Base-by-base conservation (phyloP, 352 stramenopile genomes). In the Globisporangium cylindrosporum region DNA sequence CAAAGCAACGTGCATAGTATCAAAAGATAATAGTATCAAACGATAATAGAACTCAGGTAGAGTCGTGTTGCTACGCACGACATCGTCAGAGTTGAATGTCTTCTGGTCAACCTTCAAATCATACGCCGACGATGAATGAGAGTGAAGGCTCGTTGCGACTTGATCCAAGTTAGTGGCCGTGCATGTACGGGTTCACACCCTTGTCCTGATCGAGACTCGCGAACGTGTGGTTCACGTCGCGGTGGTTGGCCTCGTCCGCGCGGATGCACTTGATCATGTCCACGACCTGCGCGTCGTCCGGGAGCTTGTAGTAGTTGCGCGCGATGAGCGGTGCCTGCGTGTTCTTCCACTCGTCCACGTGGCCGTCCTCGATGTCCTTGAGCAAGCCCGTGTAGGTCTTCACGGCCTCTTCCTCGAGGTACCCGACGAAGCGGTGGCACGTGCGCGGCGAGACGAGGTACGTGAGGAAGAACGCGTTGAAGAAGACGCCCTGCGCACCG, bases 301-400 rank as follows among this genome's bases (percentile, higher is more conserved):
- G 64, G 4, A 69, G 27, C n/a, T 66, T 85, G 82, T 95, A 98
- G 81, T 98, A 98, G 22, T 76, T 89, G 41, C 88, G 79, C 1
- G 89, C 90, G 53, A 98, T 96, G 32, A 77, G 36, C 2, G 89
- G 86, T 3, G 90, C 70, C 59, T 83, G 72, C n/a, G n/a, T n/a
- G 51, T 85, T 71, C 62, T 83, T 83, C 93, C 93, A 98, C 15
- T 58, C 69, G 1, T 78, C 60, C 58, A 97, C 67, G 57, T 98
- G 86, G 9, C 76, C 90, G 41, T 86, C 76, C 36, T 98, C 79
- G 58, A 98, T 98, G 41, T 92, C 92, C 36, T 91, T 67, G 32
- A 98, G 80, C 63, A 98, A 85, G 25, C 87, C 94, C 29, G 93
- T 97, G 79, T 98, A 98, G 10, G 92, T 98, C 60, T 91, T 81